Evolutionary conservation across 441 rosid species (phyloP).

Genomic region (Bocquillonia castaneifolia): DNA sequence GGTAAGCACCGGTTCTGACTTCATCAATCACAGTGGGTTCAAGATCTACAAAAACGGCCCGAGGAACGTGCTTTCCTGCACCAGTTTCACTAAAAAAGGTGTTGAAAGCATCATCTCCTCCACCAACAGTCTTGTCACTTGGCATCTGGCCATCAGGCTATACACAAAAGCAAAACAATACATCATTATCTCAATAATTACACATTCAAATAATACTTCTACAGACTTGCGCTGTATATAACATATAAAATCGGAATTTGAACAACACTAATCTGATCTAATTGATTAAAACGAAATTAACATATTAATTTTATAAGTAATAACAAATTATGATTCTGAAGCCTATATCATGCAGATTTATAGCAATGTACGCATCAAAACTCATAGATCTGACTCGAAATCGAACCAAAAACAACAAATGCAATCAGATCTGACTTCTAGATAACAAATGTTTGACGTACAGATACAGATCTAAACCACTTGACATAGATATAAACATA

Average conservation of each 20-base stretch:
- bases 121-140: slow-evolving; percentile 43
- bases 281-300: too few relatives aligned
- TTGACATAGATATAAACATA: too few relatives aligned
- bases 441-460: too few relatives aligned
- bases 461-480: too few relatives aligned
- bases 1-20: slow-evolving; percentile 41
- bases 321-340: too few relatives aligned
- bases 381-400: background rate
- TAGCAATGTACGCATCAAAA: background rate
- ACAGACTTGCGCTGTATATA: too few relatives aligned
- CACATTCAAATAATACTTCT: too few relatives aligned
- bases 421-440: too few relatives aligned
- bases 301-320: too few relatives aligned
- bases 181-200: too few relatives aligned
- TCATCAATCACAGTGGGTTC: slow-evolving; percentile 51
- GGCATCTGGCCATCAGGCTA: slow-evolving; percentile 49
- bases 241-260: too few relatives aligned
- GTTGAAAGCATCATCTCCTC: slow-evolving; percentile 77
- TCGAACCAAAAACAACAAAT: background rate
- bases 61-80: slow-evolving; percentile 74
- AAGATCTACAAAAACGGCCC: slow-evolving; percentile 45
- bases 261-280: too few relatives aligned
- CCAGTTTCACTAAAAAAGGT: slow-evolving; percentile 79
- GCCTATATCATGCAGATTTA: background rate
- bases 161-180: background rate